A percentile compares a stretch with the other conserved stretches of the same genome.
Conservation (phyloP, 495 filamentous ascomycete species). For the Collariella sp. region DNA sequence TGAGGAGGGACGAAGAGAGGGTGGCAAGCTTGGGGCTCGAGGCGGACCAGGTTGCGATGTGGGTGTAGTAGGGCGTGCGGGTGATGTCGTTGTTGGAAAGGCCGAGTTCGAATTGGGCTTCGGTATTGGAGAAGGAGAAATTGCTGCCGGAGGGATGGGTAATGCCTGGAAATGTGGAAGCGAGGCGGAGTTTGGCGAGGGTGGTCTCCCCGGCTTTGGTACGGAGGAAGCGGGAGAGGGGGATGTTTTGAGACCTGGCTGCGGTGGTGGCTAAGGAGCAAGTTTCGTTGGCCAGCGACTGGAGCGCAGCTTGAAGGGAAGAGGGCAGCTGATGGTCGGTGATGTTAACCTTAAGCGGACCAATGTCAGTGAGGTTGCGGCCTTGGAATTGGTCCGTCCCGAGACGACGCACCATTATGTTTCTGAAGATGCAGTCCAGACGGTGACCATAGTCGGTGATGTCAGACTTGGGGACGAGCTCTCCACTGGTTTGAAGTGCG, state of each 20-base stretch:
- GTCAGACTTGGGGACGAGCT: background rate
- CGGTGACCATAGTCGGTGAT: constrained; percentile 11
- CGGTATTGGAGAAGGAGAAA: constrained; percentile 13
- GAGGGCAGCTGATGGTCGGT: constrained; percentile 15
- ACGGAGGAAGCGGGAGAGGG: background rate
- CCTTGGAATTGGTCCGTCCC: constrained; percentile 19
- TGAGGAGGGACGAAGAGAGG: background rate
- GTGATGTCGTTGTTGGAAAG: background rate
- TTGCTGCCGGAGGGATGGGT: background rate
- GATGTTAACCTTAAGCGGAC: constrained; percentile 20
- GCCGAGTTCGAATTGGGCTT: constrained; percentile 6
- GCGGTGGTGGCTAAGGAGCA: background rate
- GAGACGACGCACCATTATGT: constrained; percentile 21
- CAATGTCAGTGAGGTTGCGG: constrained; percentile 14
- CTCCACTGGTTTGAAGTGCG: constrained; percentile 1
- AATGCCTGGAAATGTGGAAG: constrained; percentile 20
- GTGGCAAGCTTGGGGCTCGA: constrained; percentile 16
- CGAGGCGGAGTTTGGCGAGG: constrained; percentile 17
- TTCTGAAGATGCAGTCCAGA: constrained; percentile 14
- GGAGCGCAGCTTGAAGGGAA: background rate
- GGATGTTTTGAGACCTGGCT: background rate
- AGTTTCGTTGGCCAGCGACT: constrained; percentile 3
- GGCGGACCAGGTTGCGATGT: constrained; percentile 13
- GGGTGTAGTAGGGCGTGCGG: constrained; percentile 10
- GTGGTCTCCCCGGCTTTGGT: constrained; percentile 2